Percentiles rank a stretch among this genome's conserved stretches.
Conservation (phyloP, 345 rosid species). For the Kernera saxatilis region DNA sequence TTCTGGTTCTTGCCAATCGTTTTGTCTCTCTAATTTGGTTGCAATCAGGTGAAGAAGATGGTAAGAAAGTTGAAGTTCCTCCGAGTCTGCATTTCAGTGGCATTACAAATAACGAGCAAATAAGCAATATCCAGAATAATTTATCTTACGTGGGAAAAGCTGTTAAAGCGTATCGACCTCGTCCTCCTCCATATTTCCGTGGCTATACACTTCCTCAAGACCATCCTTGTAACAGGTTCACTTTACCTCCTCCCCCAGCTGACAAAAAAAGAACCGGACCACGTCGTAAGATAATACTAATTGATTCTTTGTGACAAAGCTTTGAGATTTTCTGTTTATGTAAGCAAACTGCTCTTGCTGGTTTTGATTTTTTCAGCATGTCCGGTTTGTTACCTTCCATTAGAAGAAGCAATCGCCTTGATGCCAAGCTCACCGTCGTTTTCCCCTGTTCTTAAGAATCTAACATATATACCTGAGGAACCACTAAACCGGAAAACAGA, state of each 20-base stretch:
- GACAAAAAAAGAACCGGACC: slow-evolving; percentile 89
- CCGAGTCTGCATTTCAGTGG: slow-evolving; percentile 26
- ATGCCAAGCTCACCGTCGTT: slow-evolving; percentile 76
- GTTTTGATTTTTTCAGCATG: slow-evolving; percentile 52
- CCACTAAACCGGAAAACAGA: slow-evolving; percentile 45
- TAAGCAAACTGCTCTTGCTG: background rate
- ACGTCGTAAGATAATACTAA: slow-evolving; percentile 47
- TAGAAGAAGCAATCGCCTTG: slow-evolving; percentile 75
- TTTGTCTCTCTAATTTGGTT: slow-evolving; percentile 23
- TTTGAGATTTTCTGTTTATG: background rate
- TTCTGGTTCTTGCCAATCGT: background rate
- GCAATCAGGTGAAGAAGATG: slow-evolving; percentile 42
- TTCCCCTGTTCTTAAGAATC: slow-evolving; percentile 60
- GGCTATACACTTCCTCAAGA: slow-evolving; percentile 85
- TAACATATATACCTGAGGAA: slow-evolving; percentile 63
- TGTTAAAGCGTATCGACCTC: slow-evolving; percentile 26
- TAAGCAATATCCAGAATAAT: background rate
- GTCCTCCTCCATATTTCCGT: slow-evolving; percentile 58
- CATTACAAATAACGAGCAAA: background rate
- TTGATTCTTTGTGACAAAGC: background rate
- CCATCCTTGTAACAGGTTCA: slow-evolving; percentile 74
- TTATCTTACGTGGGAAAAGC: background rate
- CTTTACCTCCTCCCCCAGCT: slow-evolving; percentile 85
- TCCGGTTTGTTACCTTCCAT: slow-evolving; percentile 83
- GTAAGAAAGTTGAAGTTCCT: slow-evolving; percentile 34